These are phyloP conservation scores for Aspergillus sp. DNA, from an alignment of 2,329 filamentous ascomycete genomes.

Conservation along the genomic window DNA sequence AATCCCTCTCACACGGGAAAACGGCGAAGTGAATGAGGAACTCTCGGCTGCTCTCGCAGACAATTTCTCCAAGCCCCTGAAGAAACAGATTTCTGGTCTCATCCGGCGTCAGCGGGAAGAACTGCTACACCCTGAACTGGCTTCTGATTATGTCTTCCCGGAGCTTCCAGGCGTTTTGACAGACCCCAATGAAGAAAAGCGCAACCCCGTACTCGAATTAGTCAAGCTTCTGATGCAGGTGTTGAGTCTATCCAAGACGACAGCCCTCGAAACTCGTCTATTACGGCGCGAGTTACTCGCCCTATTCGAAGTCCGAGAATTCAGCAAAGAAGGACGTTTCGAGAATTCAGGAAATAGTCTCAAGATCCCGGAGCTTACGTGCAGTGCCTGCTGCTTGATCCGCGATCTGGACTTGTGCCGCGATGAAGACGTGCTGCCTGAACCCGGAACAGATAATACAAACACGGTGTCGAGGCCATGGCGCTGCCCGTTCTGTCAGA, in stretches of 20 bases:
- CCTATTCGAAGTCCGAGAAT: slow-evolving; percentile 93
- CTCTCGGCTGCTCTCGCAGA: slow-evolving; percentile 71
- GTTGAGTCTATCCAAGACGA: slow-evolving; percentile 84
- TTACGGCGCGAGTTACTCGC: slow-evolving; percentile 85
- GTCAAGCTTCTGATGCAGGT: slow-evolving; percentile 94
- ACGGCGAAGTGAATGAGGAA: slow-evolving; percentile 61
- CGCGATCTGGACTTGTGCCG: slow-evolving; percentile 90
- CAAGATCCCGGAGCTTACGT: slow-evolving; percentile 73
- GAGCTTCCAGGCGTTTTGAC: slow-evolving; percentile 57
- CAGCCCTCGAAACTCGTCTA: slow-evolving; percentile 81
- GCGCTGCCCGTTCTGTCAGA: slow-evolving; percentile 74
- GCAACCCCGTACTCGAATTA: slow-evolving; percentile 81
- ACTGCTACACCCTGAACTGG: slow-evolving; percentile 83
- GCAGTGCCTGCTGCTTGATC: slow-evolving; percentile 84
- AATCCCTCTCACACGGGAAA: slow-evolving; percentile 53
- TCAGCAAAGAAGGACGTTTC: slow-evolving; percentile 84
- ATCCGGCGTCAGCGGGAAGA: slow-evolving; percentile 84
- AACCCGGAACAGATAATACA: slow-evolving; percentile 32
- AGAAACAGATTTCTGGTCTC: slow-evolving; percentile 81
- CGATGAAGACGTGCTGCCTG: slow-evolving; percentile 75
- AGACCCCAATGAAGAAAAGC: slow-evolving; percentile 55
- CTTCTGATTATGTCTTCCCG: slow-evolving; percentile 84
- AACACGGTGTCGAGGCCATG: slow-evolving; percentile 54
- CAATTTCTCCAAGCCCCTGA: slow-evolving; percentile 81
- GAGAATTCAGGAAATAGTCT: slow-evolving; percentile 78